Conservation (phyloP, 176 grass and related monocot genomes). For the Puya raimondii region DNA sequence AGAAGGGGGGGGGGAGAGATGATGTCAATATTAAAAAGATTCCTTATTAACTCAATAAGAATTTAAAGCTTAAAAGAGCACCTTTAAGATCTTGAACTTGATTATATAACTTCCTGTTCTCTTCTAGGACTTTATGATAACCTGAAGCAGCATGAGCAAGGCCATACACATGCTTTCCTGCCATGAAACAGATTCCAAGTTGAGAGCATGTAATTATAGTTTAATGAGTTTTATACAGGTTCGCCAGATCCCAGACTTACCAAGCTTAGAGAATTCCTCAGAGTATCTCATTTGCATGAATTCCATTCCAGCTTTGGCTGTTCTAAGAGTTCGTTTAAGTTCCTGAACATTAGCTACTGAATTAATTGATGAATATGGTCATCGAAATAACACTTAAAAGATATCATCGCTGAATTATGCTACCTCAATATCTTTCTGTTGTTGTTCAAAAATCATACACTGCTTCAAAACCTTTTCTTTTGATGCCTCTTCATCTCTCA, state of each 20-base stretch:
- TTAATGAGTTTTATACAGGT: constrained; percentile 4
- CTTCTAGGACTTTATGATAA: constrained; percentile 96
- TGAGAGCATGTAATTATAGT: not conserved
- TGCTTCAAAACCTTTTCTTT: constrained; percentile 62
- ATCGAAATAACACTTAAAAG: constrained; percentile 10
- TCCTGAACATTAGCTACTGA: constrained; percentile 40
- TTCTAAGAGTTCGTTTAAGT: constrained; percentile 59
- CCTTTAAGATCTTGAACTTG: constrained; percentile 99
- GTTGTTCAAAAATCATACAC: constrained; percentile 56
- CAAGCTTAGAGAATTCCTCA: constrained; percentile 67
- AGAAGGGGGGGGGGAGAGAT: not conserved
- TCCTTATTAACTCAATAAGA: not conserved
- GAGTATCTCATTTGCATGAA: constrained; percentile 82
- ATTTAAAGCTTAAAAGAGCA: constrained; percentile 15
- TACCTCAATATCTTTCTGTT: constrained; percentile 82
- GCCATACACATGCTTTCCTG: constrained; percentile 78
- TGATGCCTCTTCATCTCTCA: constrained; percentile 40
- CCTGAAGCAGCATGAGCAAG: constrained; percentile 82
- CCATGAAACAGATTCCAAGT: constrained; percentile 25
- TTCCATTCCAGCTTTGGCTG: constrained; percentile 71
- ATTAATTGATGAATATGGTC: constrained; percentile 1
- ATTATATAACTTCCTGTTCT: constrained; percentile 95
- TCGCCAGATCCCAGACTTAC: constrained; percentile 26
- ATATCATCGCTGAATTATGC: constrained; percentile 3
- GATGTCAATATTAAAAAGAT: constrained; percentile 21